A percentile compares a stretch with the other conserved stretches of the same genome.
Conservation (phyloP, 1,284 basidiomycete species). For the Nidula niveotomentosa region DNA sequence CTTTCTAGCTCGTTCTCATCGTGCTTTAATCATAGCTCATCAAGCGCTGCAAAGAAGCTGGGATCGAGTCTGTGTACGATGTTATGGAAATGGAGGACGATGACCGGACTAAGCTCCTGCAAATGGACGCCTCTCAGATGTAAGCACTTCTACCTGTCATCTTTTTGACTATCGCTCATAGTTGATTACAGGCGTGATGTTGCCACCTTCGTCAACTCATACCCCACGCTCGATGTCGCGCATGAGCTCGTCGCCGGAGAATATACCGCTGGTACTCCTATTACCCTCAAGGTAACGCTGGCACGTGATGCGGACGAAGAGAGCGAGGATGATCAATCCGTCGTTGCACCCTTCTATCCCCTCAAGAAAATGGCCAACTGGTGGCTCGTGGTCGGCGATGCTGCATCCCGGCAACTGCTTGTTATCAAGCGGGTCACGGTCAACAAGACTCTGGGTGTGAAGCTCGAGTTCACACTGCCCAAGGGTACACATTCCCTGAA, state of each 20-base stretch:
- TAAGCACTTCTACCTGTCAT: constrained; percentile 34
- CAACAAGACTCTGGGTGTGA: constrained; percentile 73
- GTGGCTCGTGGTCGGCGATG: constrained; percentile 96
- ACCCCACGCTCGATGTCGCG: constrained; percentile 89
- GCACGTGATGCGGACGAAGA: constrained; percentile 87
- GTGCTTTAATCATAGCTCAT: constrained; percentile 52
- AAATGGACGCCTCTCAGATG: constrained; percentile 89
- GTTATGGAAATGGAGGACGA: constrained; percentile 98
- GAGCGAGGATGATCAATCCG: constrained; percentile 75
- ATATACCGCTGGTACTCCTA: constrained; percentile 82
- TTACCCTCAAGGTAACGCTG: constrained; percentile 80
- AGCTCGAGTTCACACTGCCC: constrained; percentile 87
- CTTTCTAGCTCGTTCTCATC: background rate
- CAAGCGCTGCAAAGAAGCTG: constrained; percentile 81
- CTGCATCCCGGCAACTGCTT: constrained; percentile 70
- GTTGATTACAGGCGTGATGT: constrained; percentile 69
- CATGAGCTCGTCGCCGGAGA: constrained; percentile 83
- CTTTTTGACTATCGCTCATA: constrained; percentile 12
- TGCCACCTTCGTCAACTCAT: constrained; percentile 92
- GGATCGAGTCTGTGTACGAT: constrained; percentile 89
- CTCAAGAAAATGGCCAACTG: constrained; percentile 91
- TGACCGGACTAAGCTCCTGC: constrained; percentile 77
- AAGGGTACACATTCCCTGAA: constrained; percentile 85
- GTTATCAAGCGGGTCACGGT: constrained; percentile 97
- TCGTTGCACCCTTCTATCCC: constrained; percentile 93